Evolutionary conservation across 768 basidiomycete species (phyloP), one percentile per base, ranked within the genome.

Genomic region (Dictyophora rubrovolvata): DNA sequence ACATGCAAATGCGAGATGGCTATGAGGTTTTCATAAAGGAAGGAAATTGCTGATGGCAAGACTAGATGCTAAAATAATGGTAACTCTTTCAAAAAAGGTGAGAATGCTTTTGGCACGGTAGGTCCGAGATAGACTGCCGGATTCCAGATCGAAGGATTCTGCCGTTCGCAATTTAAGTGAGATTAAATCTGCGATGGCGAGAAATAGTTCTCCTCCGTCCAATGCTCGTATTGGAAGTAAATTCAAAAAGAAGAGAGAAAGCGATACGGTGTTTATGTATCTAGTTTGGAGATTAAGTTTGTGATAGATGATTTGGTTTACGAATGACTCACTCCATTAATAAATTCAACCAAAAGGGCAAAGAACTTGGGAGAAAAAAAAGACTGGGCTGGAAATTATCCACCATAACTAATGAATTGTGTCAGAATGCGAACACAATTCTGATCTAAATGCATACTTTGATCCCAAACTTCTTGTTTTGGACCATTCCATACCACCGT

Each of bases 231-330:
- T 67, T 0, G 92, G 90, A 21, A 93, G 75, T 23, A 89, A 78
- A 68, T 94, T 94, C 73, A 93, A 84, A 59, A 92, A 70, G 68
- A 81, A 92, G 1, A 94, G 74, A 2, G 89, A 92, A 34, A 93
- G 69, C n/a, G 84, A 82, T 1, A 87, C 77, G 65, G 81, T 79
- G 35, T 73, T 70, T 60, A 84, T 69, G 61, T 87, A 88, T 61
- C 87, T 87, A 63, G 56, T 6, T 12, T 8, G 6, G n/a, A 20
- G 22, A 59, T 34, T 61, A 20, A 18, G 18, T 48, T 22, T 37
- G n/a, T 17, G 22, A 54, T 17, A 12, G n/a, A 60, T 48, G 17
- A 10, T 55, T n/a, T 28, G 7, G 18, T 3, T 34, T 35, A 53
- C 33, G 14, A 35, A 35, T 48, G 42, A 90, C 57, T 22, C n/a